These are phyloP conservation scores for Porcisia hertigi DNA, from an alignment of 208 protist genomes.

Conservation along the genomic window DNA sequence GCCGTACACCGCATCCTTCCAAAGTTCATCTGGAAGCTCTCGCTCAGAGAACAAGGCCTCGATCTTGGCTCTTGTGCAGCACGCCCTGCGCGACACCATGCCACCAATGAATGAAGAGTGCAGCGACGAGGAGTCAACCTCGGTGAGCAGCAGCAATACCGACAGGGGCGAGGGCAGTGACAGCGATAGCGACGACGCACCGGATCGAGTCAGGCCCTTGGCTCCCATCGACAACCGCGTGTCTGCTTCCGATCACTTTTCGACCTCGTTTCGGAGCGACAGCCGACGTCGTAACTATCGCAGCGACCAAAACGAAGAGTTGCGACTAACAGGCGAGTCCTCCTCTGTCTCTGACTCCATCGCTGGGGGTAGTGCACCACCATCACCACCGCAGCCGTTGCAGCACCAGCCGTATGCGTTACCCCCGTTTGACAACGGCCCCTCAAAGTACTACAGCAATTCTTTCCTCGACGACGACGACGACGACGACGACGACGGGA, in stretches of 20 bases:
- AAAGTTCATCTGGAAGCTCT: constrained; percentile 29
- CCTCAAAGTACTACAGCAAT: constrained; percentile 5
- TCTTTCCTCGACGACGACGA: constrained; percentile 30
- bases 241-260: background rate
- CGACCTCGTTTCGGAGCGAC: background rate
- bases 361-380: background rate
- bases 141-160: constrained; percentile 5
- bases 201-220: background rate
- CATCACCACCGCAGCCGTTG: background rate
- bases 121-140: constrained; percentile 24
- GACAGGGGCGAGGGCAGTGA: constrained; percentile 11
- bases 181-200: constrained; percentile 4
- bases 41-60: constrained; percentile 61
- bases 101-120: constrained; percentile 34
- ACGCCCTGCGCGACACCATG: constrained; percentile 33
- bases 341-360: background rate
- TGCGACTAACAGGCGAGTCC: background rate
- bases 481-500: constrained; percentile 21
- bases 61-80: constrained; percentile 47
- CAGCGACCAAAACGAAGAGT: background rate
- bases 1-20: constrained; percentile 48
- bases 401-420: constrained; percentile 4
- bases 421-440: constrained; percentile 4
- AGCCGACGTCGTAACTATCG: background rate
- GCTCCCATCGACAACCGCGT: background rate